Evolutionary conservation across 768 basidiomycete species (phyloP).

Genomic region (Rhodotorula sphaerocarpa): DNA sequence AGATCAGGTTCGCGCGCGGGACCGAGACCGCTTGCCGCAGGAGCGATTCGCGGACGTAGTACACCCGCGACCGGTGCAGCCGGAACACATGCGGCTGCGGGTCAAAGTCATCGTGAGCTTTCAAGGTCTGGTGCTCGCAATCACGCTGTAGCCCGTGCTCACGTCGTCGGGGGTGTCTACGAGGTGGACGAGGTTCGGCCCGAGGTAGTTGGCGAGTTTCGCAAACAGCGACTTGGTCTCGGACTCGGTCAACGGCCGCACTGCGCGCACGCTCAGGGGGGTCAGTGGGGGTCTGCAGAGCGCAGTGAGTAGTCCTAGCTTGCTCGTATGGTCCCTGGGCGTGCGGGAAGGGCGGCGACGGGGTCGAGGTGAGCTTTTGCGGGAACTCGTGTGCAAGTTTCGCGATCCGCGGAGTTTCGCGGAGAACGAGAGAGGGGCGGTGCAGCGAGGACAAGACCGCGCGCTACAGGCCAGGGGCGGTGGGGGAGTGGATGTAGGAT

Average conservation of each 20-base stretch:
- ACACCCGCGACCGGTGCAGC: conserved; percentile 86
- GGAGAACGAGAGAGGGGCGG: no score
- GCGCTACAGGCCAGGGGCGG: no score
- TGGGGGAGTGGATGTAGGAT: no score
- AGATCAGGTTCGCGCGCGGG: conserved; percentile 82
- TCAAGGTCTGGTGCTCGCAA: background rate
- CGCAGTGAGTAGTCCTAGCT: background rate
- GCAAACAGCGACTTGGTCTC: conserved; percentile 94
- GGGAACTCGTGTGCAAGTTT: no score
- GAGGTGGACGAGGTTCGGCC: conserved; percentile 81
- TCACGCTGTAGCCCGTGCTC: conserved; percentile 28
- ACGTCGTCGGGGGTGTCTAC: conserved; percentile 34
- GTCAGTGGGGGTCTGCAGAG: background rate
- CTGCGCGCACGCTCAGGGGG: conserved; percentile 40
- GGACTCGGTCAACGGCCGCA: conserved; percentile 94
- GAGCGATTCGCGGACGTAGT: conserved; percentile 88
- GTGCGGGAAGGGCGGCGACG: background rate
- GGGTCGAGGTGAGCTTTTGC: background rate
- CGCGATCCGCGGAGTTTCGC: no score
- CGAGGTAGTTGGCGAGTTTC: conserved; percentile 96
- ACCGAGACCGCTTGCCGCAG: conserved; percentile 89
- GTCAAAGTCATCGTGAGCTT: background rate
- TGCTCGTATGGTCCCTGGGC: background rate
- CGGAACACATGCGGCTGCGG: conserved; percentile 50
- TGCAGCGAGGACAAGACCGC: no score